phyloP scores from a whole-genome alignment of 306 rosid genomes.

The Lathyrus tuberosus region DNA sequence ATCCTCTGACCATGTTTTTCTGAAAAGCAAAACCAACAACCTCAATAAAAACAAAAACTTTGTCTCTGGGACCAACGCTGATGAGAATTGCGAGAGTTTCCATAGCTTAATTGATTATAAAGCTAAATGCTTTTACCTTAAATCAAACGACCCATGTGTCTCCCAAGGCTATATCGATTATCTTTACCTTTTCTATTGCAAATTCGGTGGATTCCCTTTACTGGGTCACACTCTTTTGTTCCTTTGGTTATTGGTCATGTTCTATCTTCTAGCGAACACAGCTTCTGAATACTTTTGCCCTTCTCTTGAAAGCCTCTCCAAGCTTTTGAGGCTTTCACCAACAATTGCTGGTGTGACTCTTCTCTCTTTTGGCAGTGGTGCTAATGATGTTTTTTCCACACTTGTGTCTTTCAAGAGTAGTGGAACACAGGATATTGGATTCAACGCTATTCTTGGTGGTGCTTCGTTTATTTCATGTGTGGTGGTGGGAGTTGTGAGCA shows the following conservation, averaged over 20 bases:
- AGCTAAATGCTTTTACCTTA: slow-evolving; percentile 51
- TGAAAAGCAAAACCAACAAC: slow-evolving; percentile 11
- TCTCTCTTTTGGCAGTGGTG: slow-evolving; percentile 64
- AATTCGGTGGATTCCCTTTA: slow-evolving; percentile 48
- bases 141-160: slow-evolving; percentile 55
- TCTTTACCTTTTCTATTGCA: slow-evolving; percentile 61
- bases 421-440: slow-evolving; percentile 48
- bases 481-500: slow-evolving; percentile 56
- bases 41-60: not conserved
- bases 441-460: slow-evolving; percentile 56
- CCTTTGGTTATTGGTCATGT: slow-evolving; percentile 58
- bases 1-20: slow-evolving; percentile 43
- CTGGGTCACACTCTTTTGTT: slow-evolving; percentile 49
- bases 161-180: slow-evolving; percentile 54
- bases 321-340: slow-evolving; percentile 53
- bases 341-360: slow-evolving; percentile 66
- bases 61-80: not conserved
- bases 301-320: slow-evolving; percentile 55
- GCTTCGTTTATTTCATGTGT: slow-evolving; percentile 61
- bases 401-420: slow-evolving; percentile 52
- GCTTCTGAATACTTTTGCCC: slow-evolving; percentile 65
- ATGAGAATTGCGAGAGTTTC: slow-evolving; percentile 46
- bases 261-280: slow-evolving; percentile 54
- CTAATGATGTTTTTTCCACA: slow-evolving; percentile 54
- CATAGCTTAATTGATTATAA: slow-evolving; percentile 38